Base-by-base conservation (phyloP, 2,329 filamentous ascomycete genomes). In the Trichoderma arundinaceum region DNA sequence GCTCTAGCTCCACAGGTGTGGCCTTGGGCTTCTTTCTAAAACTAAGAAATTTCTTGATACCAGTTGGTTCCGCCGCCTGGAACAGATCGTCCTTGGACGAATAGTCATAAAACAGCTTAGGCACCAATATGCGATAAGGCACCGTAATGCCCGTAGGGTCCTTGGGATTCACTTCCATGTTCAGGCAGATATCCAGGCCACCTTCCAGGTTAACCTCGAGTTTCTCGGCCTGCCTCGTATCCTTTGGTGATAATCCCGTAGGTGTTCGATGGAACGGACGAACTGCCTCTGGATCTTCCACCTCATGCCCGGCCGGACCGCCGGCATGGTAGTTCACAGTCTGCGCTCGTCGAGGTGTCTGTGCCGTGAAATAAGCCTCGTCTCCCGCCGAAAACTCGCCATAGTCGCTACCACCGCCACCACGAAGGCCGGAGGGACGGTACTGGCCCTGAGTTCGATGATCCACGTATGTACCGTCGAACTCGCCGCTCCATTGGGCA, bases 61-160 rank as follows among this genome's bases (percentile, higher is more conserved):
- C 77, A 32, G 72, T 76, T 9, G 76, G 73, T 32, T 76, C 74
- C 38, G 72, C 70, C 28, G 65, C 67, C 10, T 66, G 68, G 53
- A 71, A 43, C 22, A 77, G 75, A n/a, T 80, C 77, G 4, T 80
- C 78, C 60, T 79, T 79, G 1, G 74, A 74, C 15, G 78, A 75
- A 67, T 85, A 83, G 59, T 86, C 83, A 65, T 88, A 89, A 77
- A 83, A 84, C 59, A 99, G 80, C 61, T 88, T 87, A 10, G 96
- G 95, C 5, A 99, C 89, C 1, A 98, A 84, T 5, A 99, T 80
- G 44, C 92, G 84, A 76, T 99, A 99, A 8, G 93, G 92, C 58
- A 88, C 86, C 0, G 95, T 99, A 69, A 92, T 92, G 13, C 95
- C 96, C 0, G 91, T 85, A 0, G 95, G 94, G 72, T 99, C 93